Base-by-base conservation (phyloP, 1,284 basidiomycete genomes). In the Puccinia coronata region DNA sequence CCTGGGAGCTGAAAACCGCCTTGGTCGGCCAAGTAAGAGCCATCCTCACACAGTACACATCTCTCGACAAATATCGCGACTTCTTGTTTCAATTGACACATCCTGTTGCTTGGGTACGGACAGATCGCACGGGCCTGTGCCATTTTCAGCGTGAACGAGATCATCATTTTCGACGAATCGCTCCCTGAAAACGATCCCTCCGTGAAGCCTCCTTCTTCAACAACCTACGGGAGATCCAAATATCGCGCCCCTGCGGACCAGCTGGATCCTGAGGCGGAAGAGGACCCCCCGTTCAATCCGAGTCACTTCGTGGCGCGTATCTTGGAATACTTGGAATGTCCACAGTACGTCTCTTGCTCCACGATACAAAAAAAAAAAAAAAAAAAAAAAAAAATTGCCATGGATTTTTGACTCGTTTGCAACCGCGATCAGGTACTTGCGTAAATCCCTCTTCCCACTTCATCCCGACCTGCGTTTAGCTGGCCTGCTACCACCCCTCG, bases 131-230 rank as follows among this genome's bases (percentile, higher is more conserved):
- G 86, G 12, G 83, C 84, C 12, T 86, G 85, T 76, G 86, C 86
- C 12, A 86, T 86, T 78, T 86, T 86, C 83, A 84, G 84, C 67
- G 84, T 86, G 20, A 84, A 85, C 80, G 86, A 86, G 82, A 85
- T 86, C 55, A 82, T 86, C 31, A 82, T 86, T n/a, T 86, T 84
- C 65, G 69, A 82, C 31, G 83, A 83, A 63, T 71, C 76, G 9
- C 18, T 71, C 34, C 16, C 47, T 39, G 71, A 73, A 39, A 5
- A 49, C 51, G 71, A 73, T 55, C 25, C 67, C 31, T 70, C 67
- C 16, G 43, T 28, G 23, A 69, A 49, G 65, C 65, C 63, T 43
- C 20, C 23, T 2, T 31, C 36, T 28, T 41, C 53, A 53, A 16
- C 69, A 28, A 70, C 76, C 31, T 79, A 69, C 75, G 82, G 75